These are phyloP conservation scores for Teunomyces kruisii DNA, from an alignment of 805 yeast species.

Conservation along the genomic window DNA sequence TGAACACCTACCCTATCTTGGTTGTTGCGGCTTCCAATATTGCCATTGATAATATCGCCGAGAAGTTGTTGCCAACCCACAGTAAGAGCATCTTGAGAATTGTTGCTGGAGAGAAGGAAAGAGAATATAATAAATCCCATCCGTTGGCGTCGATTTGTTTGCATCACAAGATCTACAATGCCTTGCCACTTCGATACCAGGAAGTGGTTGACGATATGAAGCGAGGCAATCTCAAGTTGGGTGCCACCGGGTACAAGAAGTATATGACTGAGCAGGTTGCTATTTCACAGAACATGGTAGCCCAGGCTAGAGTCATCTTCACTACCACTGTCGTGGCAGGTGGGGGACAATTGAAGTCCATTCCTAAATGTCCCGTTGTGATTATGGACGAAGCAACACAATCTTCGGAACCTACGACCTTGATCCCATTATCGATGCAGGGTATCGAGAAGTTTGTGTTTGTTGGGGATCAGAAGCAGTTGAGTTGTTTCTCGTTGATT, in stretches of 20 bases:
- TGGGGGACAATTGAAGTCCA: slow-evolving; percentile 57
- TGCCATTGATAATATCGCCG: slow-evolving; percentile 76
- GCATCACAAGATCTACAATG: slow-evolving; percentile 56
- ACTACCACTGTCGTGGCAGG: slow-evolving; percentile 76
- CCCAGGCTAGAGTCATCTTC: slow-evolving; percentile 68
- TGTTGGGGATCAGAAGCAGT: slow-evolving; percentile 76
- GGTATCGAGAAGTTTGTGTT: slow-evolving; percentile 67
- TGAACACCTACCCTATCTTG: slow-evolving; percentile 59
- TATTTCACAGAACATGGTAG: slow-evolving; percentile 49
- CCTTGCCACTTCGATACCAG: slow-evolving; percentile 45
- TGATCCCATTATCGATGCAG: slow-evolving; percentile 68
- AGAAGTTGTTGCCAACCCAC: slow-evolving; percentile 54
- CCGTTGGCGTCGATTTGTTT: slow-evolving; percentile 59
- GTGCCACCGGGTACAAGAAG: slow-evolving; percentile 50
- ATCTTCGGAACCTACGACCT: slow-evolving; percentile 68
- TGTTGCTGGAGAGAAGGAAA: slow-evolving; percentile 58
- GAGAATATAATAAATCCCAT: slow-evolving; percentile 58
- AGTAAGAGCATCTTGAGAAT: slow-evolving; percentile 56
- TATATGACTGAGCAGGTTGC: slow-evolving; percentile 43
- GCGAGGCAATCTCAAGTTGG: slow-evolving; percentile 17
- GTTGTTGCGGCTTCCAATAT: slow-evolving; percentile 77
- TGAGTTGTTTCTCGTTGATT: slow-evolving; percentile 68
- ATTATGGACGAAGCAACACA: slow-evolving; percentile 81
- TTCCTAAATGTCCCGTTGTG: slow-evolving; percentile 59
- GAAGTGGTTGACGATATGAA: slow-evolving; percentile 46